Conservation (phyloP, 192 early-diverging fungal species). For the Borealophlyctis nickersoniae region DNA sequence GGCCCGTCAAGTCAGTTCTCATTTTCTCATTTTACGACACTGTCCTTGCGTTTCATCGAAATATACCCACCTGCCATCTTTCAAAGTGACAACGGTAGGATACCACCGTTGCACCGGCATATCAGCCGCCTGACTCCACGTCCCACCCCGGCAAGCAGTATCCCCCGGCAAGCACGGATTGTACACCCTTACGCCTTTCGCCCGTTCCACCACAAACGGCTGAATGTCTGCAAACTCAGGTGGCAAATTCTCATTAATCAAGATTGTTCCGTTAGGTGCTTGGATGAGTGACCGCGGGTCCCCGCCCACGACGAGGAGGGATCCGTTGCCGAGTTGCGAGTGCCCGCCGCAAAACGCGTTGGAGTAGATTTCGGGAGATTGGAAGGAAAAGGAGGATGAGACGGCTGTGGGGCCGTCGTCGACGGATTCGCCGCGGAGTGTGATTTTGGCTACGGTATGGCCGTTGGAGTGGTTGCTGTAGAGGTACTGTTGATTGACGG, state of each 20-base stretch:
- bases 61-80: conserved; percentile 26
- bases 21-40: no score
- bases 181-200: background rate
- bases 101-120: conserved; percentile 26
- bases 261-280: background rate
- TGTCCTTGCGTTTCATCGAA: no score
- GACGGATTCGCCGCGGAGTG: background rate
- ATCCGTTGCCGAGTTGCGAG: conserved; percentile 33
- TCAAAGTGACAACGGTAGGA: conserved; percentile 22
- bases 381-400: background rate
- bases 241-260: background rate
- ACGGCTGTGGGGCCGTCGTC: background rate
- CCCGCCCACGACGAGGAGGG: conserved; percentile 42
- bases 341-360: conserved; percentile 41
- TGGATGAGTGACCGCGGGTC: conserved; percentile 20
- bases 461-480: background rate
- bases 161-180: conserved; percentile 4
- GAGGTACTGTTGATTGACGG: background rate
- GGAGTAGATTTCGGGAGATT: background rate
- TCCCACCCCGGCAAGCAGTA: background rate
- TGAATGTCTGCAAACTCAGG: background rate
- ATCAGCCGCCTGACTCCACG: conserved; percentile 1
- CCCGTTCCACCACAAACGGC: background rate
- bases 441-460: background rate
- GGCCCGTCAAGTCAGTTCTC: no score